A percentile compares a stretch with the other conserved stretches of the same genome.
phyloP scores from a whole-genome alignment of 2,329 filamentous ascomycete genomes.

The Exophiala phaeomuriformis region DNA sequence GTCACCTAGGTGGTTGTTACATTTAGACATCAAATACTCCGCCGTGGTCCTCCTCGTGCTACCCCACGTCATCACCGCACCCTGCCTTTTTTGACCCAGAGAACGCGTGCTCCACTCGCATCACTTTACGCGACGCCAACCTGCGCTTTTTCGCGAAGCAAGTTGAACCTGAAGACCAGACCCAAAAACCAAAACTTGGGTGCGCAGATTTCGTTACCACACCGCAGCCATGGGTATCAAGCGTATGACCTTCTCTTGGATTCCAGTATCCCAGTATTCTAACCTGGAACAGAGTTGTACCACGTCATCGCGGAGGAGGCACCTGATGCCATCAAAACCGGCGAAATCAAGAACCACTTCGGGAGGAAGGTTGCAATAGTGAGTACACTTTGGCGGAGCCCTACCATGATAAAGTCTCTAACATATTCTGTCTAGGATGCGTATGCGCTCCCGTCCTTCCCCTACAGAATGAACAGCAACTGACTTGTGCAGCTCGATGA shows the following conservation, averaged over 20 bases:
- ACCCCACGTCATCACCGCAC: background rate
- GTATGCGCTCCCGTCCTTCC: constrained; percentile 28
- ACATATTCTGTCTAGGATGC: constrained; percentile 36
- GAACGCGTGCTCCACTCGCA: background rate
- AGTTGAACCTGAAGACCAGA: background rate
- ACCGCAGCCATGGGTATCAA: constrained; percentile 44
- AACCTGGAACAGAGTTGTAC: constrained; percentile 52
- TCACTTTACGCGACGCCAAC: constrained; percentile 3
- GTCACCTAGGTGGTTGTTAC: background rate
- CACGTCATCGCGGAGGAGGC: constrained; percentile 83
- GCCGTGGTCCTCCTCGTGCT: background rate
- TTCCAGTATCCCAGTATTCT: constrained; percentile 6
- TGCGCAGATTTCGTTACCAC: background rate
- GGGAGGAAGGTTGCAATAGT: constrained; percentile 97
- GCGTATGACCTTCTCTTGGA: constrained; percentile 34
- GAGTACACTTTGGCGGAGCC: constrained; percentile 38
- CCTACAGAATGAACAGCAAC: constrained; percentile 6
- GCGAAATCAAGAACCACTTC: constrained; percentile 98
- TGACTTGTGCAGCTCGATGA: constrained; percentile 66
- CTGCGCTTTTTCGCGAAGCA: constrained; percentile 3
- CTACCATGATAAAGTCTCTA: background rate
- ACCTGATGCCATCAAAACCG: constrained; percentile 89
- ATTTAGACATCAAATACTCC: background rate
- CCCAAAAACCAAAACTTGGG: background rate
- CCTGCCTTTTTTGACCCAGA: background rate